Base-by-base conservation (phyloP, 805 yeast genomes). In the Saccharomyces paradoxus region DNA sequence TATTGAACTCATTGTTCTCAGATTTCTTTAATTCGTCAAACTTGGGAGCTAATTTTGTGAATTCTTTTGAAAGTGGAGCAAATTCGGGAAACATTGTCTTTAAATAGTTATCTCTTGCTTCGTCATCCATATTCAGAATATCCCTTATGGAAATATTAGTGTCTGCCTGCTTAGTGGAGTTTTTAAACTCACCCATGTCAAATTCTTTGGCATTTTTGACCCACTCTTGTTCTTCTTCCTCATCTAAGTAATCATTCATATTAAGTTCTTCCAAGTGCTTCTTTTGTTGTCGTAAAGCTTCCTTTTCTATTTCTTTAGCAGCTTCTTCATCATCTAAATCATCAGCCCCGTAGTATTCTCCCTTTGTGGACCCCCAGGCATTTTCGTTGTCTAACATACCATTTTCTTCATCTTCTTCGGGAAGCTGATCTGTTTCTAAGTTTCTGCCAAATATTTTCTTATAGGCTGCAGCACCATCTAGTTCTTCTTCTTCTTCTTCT, bases 271-370 rank as follows among this genome's bases (percentile, higher is more conserved):
- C 82, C 55, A 89, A 71, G 68, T 90, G 90, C 60, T 81, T 78
- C 73, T 86, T 87, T 71, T 91, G 97, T 60, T 89, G 83, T 65
- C 89, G 82, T 50, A 88, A 65, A 0, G 98, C 98, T 71, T 94
- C 97, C 62, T 82, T 83, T 55, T 92, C 94, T 71, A 90, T 84
- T 58, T 81, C 83, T 58, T 81, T 83, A 4, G 89, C 87, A 31
- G 82, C 84, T 53, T 83, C 95, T 31, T 85, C 92, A 59, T 87
- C 73, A 58, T 80, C 77, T 3, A 71, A 59, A 50, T 74, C 76
- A 65, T 67, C 80, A n/a, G 78, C 80, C 58, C 95, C 69, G 77
- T 88, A 60, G 72, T 74, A 75, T 51, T 74, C 73, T 37, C 66
- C 64, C 56, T 75, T 71, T 61, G 70, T 74, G 51, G 70, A 59